Evolutionary conservation across 495 filamentous ascomycete species (phyloP).

Genomic region (Tuber umbilicatum): DNA sequence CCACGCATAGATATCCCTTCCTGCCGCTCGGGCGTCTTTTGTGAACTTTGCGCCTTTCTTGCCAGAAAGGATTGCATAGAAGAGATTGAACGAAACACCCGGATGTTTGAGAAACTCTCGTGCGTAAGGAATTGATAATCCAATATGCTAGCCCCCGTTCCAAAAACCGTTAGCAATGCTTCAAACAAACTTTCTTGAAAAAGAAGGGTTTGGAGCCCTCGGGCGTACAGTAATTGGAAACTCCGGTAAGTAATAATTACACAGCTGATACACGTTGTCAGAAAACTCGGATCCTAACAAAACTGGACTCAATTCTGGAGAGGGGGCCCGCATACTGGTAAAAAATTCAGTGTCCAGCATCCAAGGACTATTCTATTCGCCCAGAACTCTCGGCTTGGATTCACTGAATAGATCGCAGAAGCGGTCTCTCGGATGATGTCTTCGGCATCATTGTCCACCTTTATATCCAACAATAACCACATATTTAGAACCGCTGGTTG

Average conservation of each 20-base stretch:
- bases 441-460: slow-evolving; percentile 68
- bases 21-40: slow-evolving; percentile 50
- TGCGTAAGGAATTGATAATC: slow-evolving; percentile 62
- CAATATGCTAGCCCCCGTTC: slow-evolving; percentile 53
- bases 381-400: slow-evolving; percentile 54
- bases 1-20: slow-evolving; percentile 65
- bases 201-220: background rate
- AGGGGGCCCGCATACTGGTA: slow-evolving; percentile 23
- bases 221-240: slow-evolving; percentile 53
- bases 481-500: slow-evolving; percentile 55
- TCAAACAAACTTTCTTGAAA: background rate
- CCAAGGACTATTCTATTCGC: slow-evolving; percentile 65
- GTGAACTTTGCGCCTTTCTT: slow-evolving; percentile 59
- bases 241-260: slow-evolving; percentile 54
- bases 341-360: slow-evolving; percentile 56
- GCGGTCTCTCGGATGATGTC: slow-evolving; percentile 62
- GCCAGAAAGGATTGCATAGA: slow-evolving; percentile 58
- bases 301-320: background rate
- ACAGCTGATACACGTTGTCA: slow-evolving; percentile 20
- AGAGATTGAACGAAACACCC: slow-evolving; percentile 66
- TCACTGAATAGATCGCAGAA: slow-evolving; percentile 53
- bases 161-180: slow-evolving; percentile 9
- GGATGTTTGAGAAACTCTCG: slow-evolving; percentile 58
- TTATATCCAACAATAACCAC: slow-evolving; percentile 86
- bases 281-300: background rate